Evolutionary conservation across 768 basidiomycete genomes (phyloP).

Genomic region (Hemileccinum impolitum): DNA sequence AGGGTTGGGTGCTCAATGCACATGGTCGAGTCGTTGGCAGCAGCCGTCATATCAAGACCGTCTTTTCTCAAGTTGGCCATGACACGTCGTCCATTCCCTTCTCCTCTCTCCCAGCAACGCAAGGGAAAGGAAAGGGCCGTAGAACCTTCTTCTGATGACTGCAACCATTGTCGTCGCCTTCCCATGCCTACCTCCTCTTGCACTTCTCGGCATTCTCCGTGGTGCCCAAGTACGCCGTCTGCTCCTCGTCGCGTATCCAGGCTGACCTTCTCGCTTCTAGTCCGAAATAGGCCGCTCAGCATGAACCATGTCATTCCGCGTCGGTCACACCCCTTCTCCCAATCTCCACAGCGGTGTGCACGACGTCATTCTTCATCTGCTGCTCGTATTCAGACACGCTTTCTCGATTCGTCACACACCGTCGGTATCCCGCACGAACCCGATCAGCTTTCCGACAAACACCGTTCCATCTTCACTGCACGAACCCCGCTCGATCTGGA

Average conservation of each 20-base stretch:
- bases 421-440: constrained; percentile 3
- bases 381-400: constrained; percentile 13
- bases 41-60: constrained; percentile 44
- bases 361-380: constrained; percentile 25
- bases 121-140: constrained; percentile 54
- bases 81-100: constrained; percentile 35
- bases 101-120: constrained; percentile 46
- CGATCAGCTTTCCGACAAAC: constrained; percentile 5
- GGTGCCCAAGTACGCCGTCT: constrained; percentile 42
- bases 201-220: constrained; percentile 44
- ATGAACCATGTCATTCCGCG: constrained; percentile 33
- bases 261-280: constrained; percentile 18
- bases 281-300: constrained; percentile 36
- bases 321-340: constrained; percentile 17
- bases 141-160: constrained; percentile 26
- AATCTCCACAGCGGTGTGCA: constrained; percentile 15
- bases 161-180: constrained; percentile 26
- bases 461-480: constrained; percentile 20
- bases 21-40: constrained; percentile 66
- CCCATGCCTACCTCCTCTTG: constrained; percentile 44
- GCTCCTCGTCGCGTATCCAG: not conserved
- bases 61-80: constrained; percentile 29
- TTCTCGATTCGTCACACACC: constrained; percentile 6
- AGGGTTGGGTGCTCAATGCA: too few species aligned
- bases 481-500: constrained; percentile 32